phyloP scores from a whole-genome alignment of 441 rosid species.

The Jatropha podagrica region DNA sequence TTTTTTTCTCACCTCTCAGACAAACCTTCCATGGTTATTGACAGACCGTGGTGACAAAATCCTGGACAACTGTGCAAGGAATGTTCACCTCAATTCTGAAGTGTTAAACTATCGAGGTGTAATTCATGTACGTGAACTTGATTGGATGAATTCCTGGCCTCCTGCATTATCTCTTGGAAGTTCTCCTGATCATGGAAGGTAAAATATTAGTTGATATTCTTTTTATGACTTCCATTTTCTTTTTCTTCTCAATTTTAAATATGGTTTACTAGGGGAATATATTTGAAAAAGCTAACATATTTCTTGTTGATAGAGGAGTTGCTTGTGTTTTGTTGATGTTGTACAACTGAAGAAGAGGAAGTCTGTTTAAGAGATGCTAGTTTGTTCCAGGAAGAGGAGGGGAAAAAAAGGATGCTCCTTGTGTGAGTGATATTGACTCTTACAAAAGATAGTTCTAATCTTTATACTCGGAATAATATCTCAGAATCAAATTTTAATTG shows the following conservation, averaged over 20 bases:
- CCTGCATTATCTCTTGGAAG: slow-evolving; percentile 25
- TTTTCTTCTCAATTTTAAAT: slow-evolving; percentile 2
- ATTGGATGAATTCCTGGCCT: slow-evolving; percentile 82
- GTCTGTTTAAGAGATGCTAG: background rate
- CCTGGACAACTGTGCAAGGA: slow-evolving; percentile 68
- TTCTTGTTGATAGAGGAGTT: background rate
- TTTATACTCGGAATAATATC: background rate
- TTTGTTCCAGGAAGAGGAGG: background rate
- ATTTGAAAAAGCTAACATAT: background rate
- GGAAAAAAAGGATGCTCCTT: background rate
- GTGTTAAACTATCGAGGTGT: slow-evolving; percentile 42
- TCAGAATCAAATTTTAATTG: background rate
- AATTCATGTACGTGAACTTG: slow-evolving; percentile 70
- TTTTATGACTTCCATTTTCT: background rate
- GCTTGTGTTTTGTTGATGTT: background rate
- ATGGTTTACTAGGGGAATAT: background rate
- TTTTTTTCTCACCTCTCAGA: background rate
- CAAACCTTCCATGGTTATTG: slow-evolving; percentile 15
- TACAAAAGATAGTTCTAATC: slow-evolving; percentile 1
- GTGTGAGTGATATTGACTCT: background rate
- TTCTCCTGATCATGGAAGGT: slow-evolving; percentile 42
- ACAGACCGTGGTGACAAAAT: slow-evolving; percentile 65
- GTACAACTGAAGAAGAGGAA: background rate
- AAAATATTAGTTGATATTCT: background rate
- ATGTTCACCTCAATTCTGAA: slow-evolving; percentile 50